Evolutionary conservation across 2,329 filamentous ascomycete genomes (phyloP).

Genomic region (Fusarium duplospermum): DNA sequence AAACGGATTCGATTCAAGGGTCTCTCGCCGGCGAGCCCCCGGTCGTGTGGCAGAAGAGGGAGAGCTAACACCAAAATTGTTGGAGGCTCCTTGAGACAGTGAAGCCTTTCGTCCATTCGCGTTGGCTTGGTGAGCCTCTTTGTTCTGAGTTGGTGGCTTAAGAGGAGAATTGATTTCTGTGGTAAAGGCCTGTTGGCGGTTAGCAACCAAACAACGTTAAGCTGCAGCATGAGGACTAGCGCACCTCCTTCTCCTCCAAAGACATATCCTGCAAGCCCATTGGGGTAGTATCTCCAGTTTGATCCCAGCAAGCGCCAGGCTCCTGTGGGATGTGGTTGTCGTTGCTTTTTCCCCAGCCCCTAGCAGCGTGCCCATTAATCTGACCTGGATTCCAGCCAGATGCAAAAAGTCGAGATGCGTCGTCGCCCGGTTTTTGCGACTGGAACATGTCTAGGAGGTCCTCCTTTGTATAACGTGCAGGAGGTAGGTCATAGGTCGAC

Average conservation of each 20-base stretch:
- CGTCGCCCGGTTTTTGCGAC: slow-evolving; percentile 60
- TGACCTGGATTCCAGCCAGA: slow-evolving; percentile 83
- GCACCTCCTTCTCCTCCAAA: slow-evolving; percentile 69
- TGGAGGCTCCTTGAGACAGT: slow-evolving; percentile 75
- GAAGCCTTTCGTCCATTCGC: slow-evolving; percentile 84
- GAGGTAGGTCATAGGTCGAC: slow-evolving; percentile 50
- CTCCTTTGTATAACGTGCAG: slow-evolving; percentile 79
- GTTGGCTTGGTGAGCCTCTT: slow-evolving; percentile 68
- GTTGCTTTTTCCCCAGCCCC: slow-evolving; percentile 81
- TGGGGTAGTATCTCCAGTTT: slow-evolving; percentile 75
- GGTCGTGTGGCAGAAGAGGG: slow-evolving; percentile 79
- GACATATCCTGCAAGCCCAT: slow-evolving; percentile 79
- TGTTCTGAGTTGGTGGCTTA: slow-evolving; percentile 85
- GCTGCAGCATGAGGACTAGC: slow-evolving; percentile 38
- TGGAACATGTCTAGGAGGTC: slow-evolving; percentile 82
- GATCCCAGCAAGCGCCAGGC: slow-evolving; percentile 93
- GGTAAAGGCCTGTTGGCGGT: slow-evolving; percentile 73
- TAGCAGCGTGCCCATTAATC: slow-evolving; percentile 70
- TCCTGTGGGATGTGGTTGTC: slow-evolving; percentile 81
- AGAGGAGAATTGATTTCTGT: slow-evolving; percentile 93
- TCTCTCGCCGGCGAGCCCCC: slow-evolving; percentile 84
- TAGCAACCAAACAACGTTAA: slow-evolving; percentile 24
- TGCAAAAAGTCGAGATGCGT: slow-evolving; percentile 74
- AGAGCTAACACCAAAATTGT: slow-evolving; percentile 77
- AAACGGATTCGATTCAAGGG: slow-evolving; percentile 75